A percentile compares a stretch with the other conserved stretches of the same genome.
Evolutionary conservation across 1,284 basidiomycete species (phyloP).

Genomic region (Hypsizygus ulmarius): DNA sequence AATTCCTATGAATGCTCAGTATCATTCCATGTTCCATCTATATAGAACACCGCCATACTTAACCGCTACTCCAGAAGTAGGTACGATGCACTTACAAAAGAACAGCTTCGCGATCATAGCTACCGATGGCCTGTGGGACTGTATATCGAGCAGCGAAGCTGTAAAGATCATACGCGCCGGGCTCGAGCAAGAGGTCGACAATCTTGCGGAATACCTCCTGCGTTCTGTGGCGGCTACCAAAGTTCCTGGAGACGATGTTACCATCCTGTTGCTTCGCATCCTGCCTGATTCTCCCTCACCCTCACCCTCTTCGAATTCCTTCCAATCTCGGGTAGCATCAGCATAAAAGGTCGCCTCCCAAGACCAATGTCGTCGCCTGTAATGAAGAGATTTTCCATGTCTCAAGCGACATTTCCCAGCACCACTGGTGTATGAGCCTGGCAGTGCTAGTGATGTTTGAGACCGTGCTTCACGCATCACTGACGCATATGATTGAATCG

Average conservation of each 20-base stretch:
- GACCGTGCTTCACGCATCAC: no score
- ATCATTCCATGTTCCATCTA: constrained; percentile 30
- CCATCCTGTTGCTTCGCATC: constrained; percentile 23
- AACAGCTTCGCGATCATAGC: constrained; percentile 29
- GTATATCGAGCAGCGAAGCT: constrained; percentile 29
- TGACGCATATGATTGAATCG: no score
- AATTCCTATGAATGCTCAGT: constrained; percentile 32
- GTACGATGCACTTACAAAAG: constrained; percentile 20
- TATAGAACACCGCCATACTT: constrained; percentile 36
- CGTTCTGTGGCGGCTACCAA: constrained; percentile 20
- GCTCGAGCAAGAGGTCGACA: constrained; percentile 16
- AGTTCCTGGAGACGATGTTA: constrained; percentile 34
- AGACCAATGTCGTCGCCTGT: no score
- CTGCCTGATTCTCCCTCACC: not conserved
- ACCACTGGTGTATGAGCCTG: no score
- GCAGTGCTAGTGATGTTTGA: no score
- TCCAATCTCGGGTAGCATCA: no score
- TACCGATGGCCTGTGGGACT: constrained; percentile 35
- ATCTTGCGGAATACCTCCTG: constrained; percentile 29
- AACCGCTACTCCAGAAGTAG: constrained; percentile 29
- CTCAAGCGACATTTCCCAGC: no score
- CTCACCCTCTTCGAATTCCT: no score
- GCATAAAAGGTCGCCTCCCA: no score
- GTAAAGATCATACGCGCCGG: constrained; percentile 23
- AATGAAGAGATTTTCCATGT: no score